These are phyloP conservation scores for Knoxdaviesia capensis DNA, from an alignment of 2,329 filamentous ascomycete species.

Conservation along the genomic window DNA sequence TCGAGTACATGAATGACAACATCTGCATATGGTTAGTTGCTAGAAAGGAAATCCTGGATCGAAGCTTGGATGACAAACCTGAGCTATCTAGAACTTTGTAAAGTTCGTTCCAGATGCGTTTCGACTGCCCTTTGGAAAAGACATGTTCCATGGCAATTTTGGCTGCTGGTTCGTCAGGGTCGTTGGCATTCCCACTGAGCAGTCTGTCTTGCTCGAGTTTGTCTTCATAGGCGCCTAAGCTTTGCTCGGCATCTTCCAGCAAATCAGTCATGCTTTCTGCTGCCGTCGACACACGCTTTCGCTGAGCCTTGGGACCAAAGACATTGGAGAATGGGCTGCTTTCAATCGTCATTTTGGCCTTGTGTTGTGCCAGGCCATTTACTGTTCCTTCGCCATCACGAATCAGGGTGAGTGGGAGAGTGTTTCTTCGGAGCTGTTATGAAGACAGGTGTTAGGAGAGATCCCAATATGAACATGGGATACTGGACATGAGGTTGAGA, in stretches of 20 bases:
- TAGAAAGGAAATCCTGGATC: too few relatives aligned
- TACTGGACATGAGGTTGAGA: too few relatives aligned
- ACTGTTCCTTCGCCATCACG: constrained; percentile 43
- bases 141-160: constrained; percentile 62
- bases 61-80: too few relatives aligned
- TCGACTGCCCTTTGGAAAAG: constrained; percentile 86
- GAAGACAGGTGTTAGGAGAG: too few relatives aligned
- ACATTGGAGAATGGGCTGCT: constrained; percentile 69
- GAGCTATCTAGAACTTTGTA: constrained; percentile 68
- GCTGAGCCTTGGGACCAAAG: constrained; percentile 82
- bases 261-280: constrained; percentile 69
- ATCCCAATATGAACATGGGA: too few relatives aligned
- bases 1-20: constrained; percentile 91
- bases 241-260: constrained; percentile 58
- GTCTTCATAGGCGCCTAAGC: constrained; percentile 65
- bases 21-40: constrained; percentile 42
- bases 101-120: constrained; percentile 92
- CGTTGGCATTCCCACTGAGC: constrained; percentile 46
- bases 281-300: constrained; percentile 79
- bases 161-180: constrained; percentile 25
- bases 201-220: constrained; percentile 60
- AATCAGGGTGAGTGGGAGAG: constrained; percentile 89
- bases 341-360: constrained; percentile 86
- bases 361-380: constrained; percentile 79
- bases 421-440: constrained; percentile 52